Conservation (phyloP, 2,329 filamentous ascomycete genomes). For the Aspergillus neoniger region DNA sequence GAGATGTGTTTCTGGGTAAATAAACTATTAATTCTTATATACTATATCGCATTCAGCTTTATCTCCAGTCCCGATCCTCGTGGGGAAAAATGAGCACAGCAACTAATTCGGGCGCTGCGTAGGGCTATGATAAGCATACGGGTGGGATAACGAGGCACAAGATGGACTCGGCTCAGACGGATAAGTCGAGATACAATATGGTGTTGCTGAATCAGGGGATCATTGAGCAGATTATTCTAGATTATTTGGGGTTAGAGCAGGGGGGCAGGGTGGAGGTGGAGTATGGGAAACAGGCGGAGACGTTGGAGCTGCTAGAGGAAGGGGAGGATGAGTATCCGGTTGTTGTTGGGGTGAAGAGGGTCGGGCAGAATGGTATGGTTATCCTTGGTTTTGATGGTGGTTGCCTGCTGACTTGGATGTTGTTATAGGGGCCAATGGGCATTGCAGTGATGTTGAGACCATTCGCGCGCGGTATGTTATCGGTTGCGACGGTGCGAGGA, state of each 20-base stretch:
- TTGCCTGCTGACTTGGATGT: not conserved
- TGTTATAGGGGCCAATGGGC: not conserved
- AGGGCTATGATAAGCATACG: conserved; percentile 8
- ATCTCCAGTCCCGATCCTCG: too few relatives aligned
- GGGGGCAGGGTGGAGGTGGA: conserved; percentile 7
- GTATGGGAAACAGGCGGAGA: conserved; percentile 9
- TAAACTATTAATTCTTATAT: not conserved
- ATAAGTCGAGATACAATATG: conserved; percentile 12
- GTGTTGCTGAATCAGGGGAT: conserved; percentile 19
- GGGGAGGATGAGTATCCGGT: conserved; percentile 3
- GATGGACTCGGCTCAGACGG: not conserved
- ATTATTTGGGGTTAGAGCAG: conserved; percentile 2
- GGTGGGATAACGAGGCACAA: conserved; percentile 12
- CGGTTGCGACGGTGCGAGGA: conserved; percentile 69
- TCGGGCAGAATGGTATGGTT: not conserved
- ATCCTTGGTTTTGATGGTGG: not conserved
- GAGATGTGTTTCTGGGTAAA: conserved; percentile 21
- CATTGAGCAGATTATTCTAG: conserved; percentile 17
- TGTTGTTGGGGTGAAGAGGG: not conserved
- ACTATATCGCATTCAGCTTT: not conserved
- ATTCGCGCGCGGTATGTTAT: conserved; percentile 65
- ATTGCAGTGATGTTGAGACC: conserved; percentile 19
- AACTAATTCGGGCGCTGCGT: not conserved
- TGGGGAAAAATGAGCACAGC: too few relatives aligned
- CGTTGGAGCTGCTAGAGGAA: conserved; percentile 1